Conservation (phyloP, 768 basidiomycete genomes). For the Leccinum longicurvipes region DNA sequence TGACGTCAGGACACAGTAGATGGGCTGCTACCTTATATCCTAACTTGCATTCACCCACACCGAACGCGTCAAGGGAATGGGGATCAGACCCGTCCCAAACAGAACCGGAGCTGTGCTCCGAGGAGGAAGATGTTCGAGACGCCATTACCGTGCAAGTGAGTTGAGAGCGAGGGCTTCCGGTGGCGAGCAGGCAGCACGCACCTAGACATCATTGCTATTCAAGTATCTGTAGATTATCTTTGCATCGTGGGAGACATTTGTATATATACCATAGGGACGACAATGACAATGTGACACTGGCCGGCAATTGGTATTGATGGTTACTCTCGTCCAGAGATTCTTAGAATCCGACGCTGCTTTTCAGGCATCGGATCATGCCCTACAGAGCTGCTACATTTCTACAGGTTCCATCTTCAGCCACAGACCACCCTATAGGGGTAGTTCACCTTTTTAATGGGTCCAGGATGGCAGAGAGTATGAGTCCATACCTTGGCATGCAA, state of each 20-base stretch:
- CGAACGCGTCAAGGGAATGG: neutral
- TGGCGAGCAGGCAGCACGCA: neutral
- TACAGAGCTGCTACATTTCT: slow-evolving; percentile 8
- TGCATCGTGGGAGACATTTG: neutral
- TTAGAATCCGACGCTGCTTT: neutral
- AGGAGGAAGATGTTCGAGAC: neutral
- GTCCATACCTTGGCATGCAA: slow-evolving; percentile 37
- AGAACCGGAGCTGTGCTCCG: too few relatives aligned
- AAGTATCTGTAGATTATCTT: neutral
- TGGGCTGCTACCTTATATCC: neutral
- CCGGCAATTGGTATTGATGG: neutral
- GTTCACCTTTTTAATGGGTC: neutral
- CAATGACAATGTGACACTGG: neutral
- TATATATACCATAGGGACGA: neutral
- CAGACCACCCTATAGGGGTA: slow-evolving; percentile 38
- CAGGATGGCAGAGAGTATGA: neutral
- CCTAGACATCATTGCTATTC: neutral
- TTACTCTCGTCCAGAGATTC: neutral
- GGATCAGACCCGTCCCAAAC: neutral
- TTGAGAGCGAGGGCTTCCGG: neutral
- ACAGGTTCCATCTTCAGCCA: slow-evolving; percentile 43
- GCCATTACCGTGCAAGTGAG: neutral
- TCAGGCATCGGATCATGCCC: neutral
- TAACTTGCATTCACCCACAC: neutral
- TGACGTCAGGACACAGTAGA: neutral